Percentiles rank a stretch among this genome's conserved stretches.
These are phyloP conservation scores for Solanum peruvianum DNA, from an alignment of 257 asterid species.

Conservation along the genomic window DNA sequence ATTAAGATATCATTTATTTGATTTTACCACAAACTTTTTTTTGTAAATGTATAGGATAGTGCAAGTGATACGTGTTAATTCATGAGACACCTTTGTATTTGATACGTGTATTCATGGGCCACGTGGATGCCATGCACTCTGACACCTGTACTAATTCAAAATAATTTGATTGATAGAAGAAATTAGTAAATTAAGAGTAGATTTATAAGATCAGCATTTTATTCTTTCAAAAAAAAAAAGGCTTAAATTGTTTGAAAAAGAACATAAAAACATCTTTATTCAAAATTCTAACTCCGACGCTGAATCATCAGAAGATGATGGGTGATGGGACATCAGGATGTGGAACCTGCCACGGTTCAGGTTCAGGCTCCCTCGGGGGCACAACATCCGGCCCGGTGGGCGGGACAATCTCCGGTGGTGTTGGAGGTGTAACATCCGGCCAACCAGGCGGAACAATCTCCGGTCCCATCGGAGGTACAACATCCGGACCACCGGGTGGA, in stretches of 20 bases:
- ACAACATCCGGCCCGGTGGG: background rate
- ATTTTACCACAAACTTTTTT: background rate
- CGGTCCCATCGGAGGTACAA: background rate
- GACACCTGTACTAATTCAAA: background rate
- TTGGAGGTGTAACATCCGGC: background rate
- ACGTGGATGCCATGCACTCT: background rate
- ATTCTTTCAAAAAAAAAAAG: too few species aligned
- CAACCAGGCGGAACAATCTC: background rate
- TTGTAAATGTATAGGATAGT: background rate
- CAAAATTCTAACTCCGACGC: background rate
- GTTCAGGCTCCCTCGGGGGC: background rate
- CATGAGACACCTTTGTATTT: too few species aligned
- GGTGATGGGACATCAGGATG: background rate
- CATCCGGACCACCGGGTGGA: background rate
- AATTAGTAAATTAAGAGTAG: too few species aligned
- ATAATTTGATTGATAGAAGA: background rate
- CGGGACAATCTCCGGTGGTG: background rate
- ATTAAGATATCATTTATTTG: background rate
- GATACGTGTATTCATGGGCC: background rate
- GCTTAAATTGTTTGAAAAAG: background rate
- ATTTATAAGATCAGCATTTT: background rate
- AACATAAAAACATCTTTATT: too few species aligned
- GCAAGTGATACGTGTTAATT: background rate
- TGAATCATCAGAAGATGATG: background rate
- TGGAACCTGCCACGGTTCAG: background rate